Evolutionary conservation across 352 stramenopile genomes (phyloP).

Genomic region (Phytophthora uliginosa): DNA sequence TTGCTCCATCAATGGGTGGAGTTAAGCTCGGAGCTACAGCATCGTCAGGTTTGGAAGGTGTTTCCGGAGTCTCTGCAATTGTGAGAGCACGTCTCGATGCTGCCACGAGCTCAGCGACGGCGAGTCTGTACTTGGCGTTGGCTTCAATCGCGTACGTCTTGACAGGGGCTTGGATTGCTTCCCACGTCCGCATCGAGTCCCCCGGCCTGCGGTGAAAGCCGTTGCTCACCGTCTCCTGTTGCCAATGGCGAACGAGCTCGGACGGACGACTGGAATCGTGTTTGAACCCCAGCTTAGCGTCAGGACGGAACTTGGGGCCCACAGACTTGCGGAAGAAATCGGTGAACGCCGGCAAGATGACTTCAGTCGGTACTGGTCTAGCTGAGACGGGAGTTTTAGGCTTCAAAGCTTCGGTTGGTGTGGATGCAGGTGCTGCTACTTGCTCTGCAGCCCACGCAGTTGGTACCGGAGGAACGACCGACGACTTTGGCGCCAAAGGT

Average conservation of each 20-base stretch:
- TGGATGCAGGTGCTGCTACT: not conserved
- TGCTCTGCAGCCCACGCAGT: conserved; percentile 15
- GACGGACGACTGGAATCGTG: conserved; percentile 45
- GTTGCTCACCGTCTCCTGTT: conserved; percentile 60
- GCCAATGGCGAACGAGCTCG: conserved; percentile 76
- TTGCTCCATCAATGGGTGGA: not conserved
- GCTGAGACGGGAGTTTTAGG: conserved; percentile 13
- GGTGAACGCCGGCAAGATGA: conserved; percentile 77
- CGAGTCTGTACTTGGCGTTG: conserved; percentile 73
- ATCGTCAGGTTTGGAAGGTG: conserved; percentile 16
- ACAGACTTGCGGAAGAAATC: conserved; percentile 77
- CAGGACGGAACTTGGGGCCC: conserved; percentile 44
- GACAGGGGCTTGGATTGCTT: conserved; percentile 72
- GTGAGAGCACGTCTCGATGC: conserved; percentile 44
- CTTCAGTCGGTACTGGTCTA: conserved; percentile 19
- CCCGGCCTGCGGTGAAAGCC: conserved; percentile 47
- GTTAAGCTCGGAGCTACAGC: not conserved
- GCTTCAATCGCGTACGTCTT: conserved; percentile 82
- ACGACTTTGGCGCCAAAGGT: conserved; percentile 26
- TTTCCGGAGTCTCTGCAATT: conserved; percentile 14
- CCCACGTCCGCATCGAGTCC: conserved; percentile 78
- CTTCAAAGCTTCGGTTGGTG: conserved; percentile 4
- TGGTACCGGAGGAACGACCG: conserved; percentile 4
- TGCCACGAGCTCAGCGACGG: conserved; percentile 55
- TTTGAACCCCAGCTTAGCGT: conserved; percentile 71